Conservation (phyloP, 1,139 yeast species). For the Suhomyces taliae region DNA sequence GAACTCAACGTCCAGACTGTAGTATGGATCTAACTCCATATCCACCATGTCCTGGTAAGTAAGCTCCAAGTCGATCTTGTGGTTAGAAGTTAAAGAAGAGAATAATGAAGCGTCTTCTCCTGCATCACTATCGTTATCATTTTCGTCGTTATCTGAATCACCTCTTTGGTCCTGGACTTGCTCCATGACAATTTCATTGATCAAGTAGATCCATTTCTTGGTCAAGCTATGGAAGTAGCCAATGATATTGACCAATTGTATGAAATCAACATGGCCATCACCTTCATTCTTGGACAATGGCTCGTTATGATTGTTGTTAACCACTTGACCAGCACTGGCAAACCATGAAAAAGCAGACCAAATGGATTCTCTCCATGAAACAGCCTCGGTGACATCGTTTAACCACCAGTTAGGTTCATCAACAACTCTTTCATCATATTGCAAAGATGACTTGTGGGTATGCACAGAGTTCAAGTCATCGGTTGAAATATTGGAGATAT, state of each 20-base stretch:
- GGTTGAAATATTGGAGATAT: slow-evolving; percentile 16
- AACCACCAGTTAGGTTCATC: slow-evolving; percentile 49
- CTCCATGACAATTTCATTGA: slow-evolving; percentile 39
- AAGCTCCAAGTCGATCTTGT: slow-evolving; percentile 35
- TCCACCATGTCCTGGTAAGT: slow-evolving; percentile 60
- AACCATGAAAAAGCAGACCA: slow-evolving; percentile 81
- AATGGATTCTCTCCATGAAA: slow-evolving; percentile 63
- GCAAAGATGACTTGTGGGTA: slow-evolving; percentile 17
- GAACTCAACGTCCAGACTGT: slow-evolving; percentile 56
- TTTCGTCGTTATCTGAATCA: neutral
- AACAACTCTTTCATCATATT: slow-evolving; percentile 14
- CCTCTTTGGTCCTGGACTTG: slow-evolving; percentile 20
- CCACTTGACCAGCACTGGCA: slow-evolving; percentile 77
- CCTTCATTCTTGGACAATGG: slow-evolving; percentile 4
- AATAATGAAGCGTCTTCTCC: slow-evolving; percentile 10
- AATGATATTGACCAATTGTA: slow-evolving; percentile 39
- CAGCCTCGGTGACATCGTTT: slow-evolving; percentile 45
- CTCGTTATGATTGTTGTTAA: slow-evolving; percentile 10
- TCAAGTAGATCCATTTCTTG: slow-evolving; percentile 40
- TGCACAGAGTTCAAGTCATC: slow-evolving; percentile 23
- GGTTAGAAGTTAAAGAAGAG: slow-evolving; percentile 10
- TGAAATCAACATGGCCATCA: slow-evolving; percentile 7
- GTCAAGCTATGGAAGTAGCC: slow-evolving; percentile 60
- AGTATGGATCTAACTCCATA: slow-evolving; percentile 76
- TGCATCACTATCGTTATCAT: neutral